Conservation (phyloP, 1,139 yeast genomes). For the Scheffersomyces stambukii region DNA sequence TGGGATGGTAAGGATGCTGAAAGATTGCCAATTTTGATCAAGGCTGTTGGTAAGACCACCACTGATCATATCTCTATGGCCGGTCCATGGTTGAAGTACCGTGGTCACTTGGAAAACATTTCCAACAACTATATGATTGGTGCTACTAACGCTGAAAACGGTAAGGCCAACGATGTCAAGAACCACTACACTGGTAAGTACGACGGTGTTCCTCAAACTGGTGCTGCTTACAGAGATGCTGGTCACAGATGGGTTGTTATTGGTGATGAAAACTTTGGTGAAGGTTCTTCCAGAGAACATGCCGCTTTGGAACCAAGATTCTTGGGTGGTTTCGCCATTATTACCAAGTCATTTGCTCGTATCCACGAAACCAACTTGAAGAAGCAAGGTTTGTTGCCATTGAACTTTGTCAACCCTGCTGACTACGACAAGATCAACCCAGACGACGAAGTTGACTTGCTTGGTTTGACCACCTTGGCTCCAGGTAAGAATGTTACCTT, state of each 20-base stretch:
- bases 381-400: slow-evolving; percentile 69
- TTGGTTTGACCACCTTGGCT: slow-evolving; percentile 80
- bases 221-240: slow-evolving; percentile 88
- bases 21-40: slow-evolving; percentile 89
- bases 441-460: slow-evolving; percentile 82
- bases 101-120: slow-evolving; percentile 99
- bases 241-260: slow-evolving; percentile 95
- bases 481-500: slow-evolving; percentile 89
- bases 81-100: slow-evolving; percentile 99
- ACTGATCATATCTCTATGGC: slow-evolving; percentile 99
- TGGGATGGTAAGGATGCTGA: slow-evolving; percentile 97
- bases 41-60: slow-evolving; percentile 97
- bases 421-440: slow-evolving; percentile 95
- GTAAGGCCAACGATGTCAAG: slow-evolving; percentile 87
- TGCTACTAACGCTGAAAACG: slow-evolving; percentile 96
- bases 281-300: slow-evolving; percentile 99
- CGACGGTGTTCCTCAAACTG: slow-evolving; percentile 96
- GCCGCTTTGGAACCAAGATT: slow-evolving; percentile 99
- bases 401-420: slow-evolving; percentile 82
- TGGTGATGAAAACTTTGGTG: slow-evolving; percentile 99
- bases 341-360: slow-evolving; percentile 97
- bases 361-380: slow-evolving; percentile 60
- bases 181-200: slow-evolving; percentile 90
- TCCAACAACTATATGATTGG: slow-evolving; percentile 99
- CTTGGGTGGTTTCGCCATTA: slow-evolving; percentile 97